Base-by-base conservation (phyloP, 2,329 filamentous ascomycete genomes). In the Paracamarosporium sp. region DNA sequence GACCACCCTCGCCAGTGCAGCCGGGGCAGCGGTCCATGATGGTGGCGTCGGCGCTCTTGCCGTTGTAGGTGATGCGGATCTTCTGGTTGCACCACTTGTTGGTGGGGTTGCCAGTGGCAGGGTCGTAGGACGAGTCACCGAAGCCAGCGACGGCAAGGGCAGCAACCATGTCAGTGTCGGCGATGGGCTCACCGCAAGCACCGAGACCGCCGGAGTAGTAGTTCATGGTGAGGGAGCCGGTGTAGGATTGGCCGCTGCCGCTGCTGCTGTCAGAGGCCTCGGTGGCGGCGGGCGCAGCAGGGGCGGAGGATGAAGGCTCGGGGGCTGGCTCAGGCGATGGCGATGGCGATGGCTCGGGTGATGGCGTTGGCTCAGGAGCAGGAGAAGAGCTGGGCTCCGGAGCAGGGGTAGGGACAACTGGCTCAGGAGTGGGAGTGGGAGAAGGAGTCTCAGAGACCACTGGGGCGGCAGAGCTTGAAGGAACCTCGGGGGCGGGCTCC, bases 1-100 rank as follows among this genome's bases (percentile, higher is more conserved):
- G 59, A 57, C 69, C 68, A 53, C 58, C 31, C 53, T 1, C 5
- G 48, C 62, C 59, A 4, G 40, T 24, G 67, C 75, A 76, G 63
- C 72, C 75, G 28, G 69, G 62, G 73, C 75, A 77, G 45, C 65
- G 51, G 57, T 77, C 75, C 62, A 68, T 67, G 61, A 77, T 69
- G 52, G 53, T 70, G 40, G 68, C 72, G 9, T 63, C 17, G 60
- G 64, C 52, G 2, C 58, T 61, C 45, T 69, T 68, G 66, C 71
- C 73, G 31, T 69, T 63, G 65, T 72, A 72, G 36, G 65, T 52
- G 53, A 76, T 65, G 48, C 60, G 53, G 61, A 76, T 69, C 59
- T 67, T 65, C 69, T 73, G 63, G 64, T 66, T 65, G 64, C 75
- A 77, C 67, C 68, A 71, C 25, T 64, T 63, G 66, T 75, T 75